A percentile compares a stretch with the other conserved stretches of the same genome.
Evolutionary conservation across 108 stramenopile species (phyloP).

Genomic region (Nitzschia inconspicua): DNA sequence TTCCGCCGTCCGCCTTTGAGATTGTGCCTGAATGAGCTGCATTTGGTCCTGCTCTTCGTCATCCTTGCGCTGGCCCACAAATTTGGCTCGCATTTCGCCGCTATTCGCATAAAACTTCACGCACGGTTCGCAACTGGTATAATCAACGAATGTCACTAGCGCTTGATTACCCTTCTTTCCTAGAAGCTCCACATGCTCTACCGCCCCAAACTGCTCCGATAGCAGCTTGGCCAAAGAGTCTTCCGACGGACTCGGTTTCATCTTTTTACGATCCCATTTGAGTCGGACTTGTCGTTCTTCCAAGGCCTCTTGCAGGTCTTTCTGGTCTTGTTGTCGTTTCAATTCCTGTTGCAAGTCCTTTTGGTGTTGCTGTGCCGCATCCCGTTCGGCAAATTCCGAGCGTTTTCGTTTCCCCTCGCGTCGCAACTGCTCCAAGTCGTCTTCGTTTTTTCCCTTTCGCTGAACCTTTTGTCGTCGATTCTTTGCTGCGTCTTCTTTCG

Average conservation of each 20-base stretch:
- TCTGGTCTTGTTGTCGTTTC: constrained; percentile 24
- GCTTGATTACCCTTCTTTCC: constrained; percentile 79
- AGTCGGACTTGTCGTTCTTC: constrained; percentile 72
- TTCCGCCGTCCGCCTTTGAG: constrained; percentile 27
- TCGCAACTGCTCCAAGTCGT: constrained; percentile 53
- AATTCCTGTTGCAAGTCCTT: constrained; percentile 22
- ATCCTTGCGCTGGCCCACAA: constrained; percentile 64
- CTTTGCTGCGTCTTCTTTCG: constrained; percentile 49
- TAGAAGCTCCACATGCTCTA: constrained; percentile 69
- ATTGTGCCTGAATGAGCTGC: background rate
- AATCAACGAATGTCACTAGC: constrained; percentile 60
- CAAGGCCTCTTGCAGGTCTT: constrained; percentile 25
- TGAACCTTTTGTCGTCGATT: background rate
- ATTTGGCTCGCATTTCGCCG: constrained; percentile 74
- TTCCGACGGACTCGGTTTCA: constrained; percentile 56
- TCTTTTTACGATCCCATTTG: constrained; percentile 81
- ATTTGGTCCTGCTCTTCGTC: constrained; percentile 24
- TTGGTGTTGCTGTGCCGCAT: constrained; percentile 40
- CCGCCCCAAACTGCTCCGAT: constrained; percentile 52
- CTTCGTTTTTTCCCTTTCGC: constrained; percentile 18
- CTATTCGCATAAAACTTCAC: constrained; percentile 63
- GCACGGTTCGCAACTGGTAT: constrained; percentile 62
- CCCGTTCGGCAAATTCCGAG: constrained; percentile 51
- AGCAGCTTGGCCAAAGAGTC: constrained; percentile 51
- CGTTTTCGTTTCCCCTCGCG: constrained; percentile 57